phyloP scores from a whole-genome alignment of 2,329 filamentous ascomycete genomes.

The Colletotrichum cuscutae region DNA sequence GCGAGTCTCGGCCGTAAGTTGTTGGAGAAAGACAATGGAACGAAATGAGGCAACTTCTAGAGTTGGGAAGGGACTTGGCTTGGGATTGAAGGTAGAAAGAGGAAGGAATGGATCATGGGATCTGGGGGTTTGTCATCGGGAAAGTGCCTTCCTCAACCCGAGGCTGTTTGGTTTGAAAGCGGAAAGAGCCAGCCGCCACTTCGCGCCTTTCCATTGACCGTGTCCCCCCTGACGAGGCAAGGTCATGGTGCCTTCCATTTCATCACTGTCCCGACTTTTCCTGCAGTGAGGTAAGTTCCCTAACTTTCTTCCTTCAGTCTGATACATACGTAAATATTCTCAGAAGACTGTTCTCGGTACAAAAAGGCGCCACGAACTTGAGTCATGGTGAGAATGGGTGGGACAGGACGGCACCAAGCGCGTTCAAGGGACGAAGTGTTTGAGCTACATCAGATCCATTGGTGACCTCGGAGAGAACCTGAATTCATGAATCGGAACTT shows the following conservation, averaged over 20 bases:
- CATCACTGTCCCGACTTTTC: background rate
- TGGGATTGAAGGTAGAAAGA: too few relatives aligned
- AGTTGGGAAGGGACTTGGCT: background rate
- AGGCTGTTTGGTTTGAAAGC: background rate
- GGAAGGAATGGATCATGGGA: background rate
- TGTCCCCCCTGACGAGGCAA: background rate
- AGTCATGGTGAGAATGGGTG: too few relatives aligned
- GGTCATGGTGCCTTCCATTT: background rate
- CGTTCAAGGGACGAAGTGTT: too few relatives aligned
- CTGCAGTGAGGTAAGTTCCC: background rate
- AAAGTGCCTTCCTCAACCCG: background rate
- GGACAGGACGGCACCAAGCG: too few relatives aligned
- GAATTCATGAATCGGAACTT: background rate
- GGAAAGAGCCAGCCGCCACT: background rate
- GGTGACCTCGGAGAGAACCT: background rate
- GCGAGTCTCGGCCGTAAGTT: background rate
- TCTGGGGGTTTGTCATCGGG: background rate
- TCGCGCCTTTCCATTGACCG: background rate
- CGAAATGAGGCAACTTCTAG: too few relatives aligned
- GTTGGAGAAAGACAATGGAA: background rate
- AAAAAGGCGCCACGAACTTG: too few relatives aligned
- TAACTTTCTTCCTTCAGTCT: too few relatives aligned
- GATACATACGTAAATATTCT: too few relatives aligned
- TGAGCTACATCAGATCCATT: background rate
- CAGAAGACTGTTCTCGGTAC: too few relatives aligned